Conservation (phyloP, 208 protist species). For the Crithidia acanthocephali region DNA sequence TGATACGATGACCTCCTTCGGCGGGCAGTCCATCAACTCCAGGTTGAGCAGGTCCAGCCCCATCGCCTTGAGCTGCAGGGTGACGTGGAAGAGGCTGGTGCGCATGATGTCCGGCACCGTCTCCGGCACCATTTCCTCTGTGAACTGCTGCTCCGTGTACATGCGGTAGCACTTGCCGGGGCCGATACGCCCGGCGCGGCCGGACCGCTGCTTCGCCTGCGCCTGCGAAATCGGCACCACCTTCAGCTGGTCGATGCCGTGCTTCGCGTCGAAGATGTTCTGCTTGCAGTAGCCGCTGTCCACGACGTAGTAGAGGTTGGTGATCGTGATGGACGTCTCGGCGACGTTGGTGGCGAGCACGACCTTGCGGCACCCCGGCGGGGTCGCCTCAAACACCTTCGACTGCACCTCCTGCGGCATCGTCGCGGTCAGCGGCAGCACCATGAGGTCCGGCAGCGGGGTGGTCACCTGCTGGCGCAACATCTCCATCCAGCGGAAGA, state of each 20-base stretch:
- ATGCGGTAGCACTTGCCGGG: constrained; percentile 98
- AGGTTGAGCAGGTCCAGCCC: constrained; percentile 97
- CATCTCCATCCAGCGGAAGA: constrained; percentile 92
- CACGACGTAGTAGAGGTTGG: constrained; percentile 98
- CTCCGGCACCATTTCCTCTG: constrained; percentile 95
- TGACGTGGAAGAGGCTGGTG: constrained; percentile 97
- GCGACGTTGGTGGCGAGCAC: constrained; percentile 99
- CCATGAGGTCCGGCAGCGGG: constrained; percentile 92
- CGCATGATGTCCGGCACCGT: constrained; percentile 99
- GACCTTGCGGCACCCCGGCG: constrained; percentile 93
- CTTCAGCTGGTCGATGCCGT: constrained; percentile 97
- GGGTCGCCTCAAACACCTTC: constrained; percentile 98
- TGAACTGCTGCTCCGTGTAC: constrained; percentile 97
- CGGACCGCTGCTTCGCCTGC: constrained; percentile 96
- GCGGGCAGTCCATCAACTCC: constrained; percentile 98
- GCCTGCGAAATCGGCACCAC: constrained; percentile 98
- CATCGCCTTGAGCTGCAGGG: constrained; percentile 98
- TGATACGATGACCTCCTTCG: constrained; percentile 92
- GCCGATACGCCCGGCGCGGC: constrained; percentile 96
- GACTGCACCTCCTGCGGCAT: constrained; percentile 99
- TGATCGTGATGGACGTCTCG: constrained; percentile 99
- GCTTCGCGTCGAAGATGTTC: constrained; percentile 97
- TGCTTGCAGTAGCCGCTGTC: constrained; percentile 99
- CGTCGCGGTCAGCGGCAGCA: constrained; percentile 98
- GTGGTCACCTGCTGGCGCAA: constrained; percentile 56